Evolutionary conservation across 2,329 filamentous ascomycete genomes (phyloP).

Genomic region (Ceratocystis destructans): DNA sequence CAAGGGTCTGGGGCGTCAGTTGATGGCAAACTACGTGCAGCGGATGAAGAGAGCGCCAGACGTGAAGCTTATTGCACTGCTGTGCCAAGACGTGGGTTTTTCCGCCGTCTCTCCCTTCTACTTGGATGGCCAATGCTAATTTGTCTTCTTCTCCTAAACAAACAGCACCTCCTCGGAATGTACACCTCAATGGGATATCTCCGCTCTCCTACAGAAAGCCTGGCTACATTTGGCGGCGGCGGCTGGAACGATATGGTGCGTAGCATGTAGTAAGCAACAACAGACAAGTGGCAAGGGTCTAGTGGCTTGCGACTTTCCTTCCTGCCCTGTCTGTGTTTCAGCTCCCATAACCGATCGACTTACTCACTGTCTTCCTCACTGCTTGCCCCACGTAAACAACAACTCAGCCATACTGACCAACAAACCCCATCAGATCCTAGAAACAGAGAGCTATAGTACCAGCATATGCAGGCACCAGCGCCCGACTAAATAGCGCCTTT

Average conservation of each 20-base stretch:
- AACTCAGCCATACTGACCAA: background rate
- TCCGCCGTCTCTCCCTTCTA: background rate
- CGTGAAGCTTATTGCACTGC: constrained; percentile 58
- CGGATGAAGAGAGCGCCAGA: constrained; percentile 57
- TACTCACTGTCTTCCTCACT: too few relatives aligned
- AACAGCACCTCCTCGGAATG: constrained; percentile 52
- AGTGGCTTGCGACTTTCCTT: too few relatives aligned
- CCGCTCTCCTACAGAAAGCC: constrained; percentile 49
- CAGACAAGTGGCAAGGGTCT: too few relatives aligned
- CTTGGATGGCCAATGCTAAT: background rate
- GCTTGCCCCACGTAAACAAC: background rate
- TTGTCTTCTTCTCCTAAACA: background rate
- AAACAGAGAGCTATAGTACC: constrained; percentile 4
- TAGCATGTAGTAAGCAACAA: background rate
- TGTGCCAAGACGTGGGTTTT: constrained; percentile 53
- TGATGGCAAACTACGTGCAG: constrained; percentile 66
- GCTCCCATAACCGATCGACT: too few relatives aligned
- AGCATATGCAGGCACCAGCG: background rate
- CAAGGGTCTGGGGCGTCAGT: constrained; percentile 56
- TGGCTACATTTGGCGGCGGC: constrained; percentile 60
- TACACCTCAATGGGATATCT: constrained; percentile 65
- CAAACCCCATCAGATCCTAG: constrained; percentile 6
- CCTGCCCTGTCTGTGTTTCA: too few relatives aligned
- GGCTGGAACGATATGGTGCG: constrained; percentile 72
- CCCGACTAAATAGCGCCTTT: too few relatives aligned